Conservation (phyloP, 805 yeast species). For the Lipomyces mesembrius region DNA sequence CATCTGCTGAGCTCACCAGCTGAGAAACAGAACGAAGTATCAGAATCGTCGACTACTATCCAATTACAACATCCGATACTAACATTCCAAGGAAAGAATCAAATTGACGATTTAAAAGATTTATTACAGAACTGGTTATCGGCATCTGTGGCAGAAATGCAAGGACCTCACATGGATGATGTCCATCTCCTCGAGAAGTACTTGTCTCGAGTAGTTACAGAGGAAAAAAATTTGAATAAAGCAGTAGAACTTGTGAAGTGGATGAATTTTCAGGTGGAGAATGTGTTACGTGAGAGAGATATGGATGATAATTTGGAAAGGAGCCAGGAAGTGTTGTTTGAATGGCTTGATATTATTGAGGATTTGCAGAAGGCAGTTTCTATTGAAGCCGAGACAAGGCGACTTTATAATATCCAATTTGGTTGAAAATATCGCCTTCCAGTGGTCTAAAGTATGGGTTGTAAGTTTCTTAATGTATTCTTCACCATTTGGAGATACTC, state of each 20-base stretch:
- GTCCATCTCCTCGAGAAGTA: constrained; percentile 47
- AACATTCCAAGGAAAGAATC: constrained; percentile 45
- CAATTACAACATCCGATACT: constrained; percentile 15
- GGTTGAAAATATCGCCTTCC: background rate
- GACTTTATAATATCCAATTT: constrained; percentile 4
- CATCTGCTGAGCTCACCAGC: constrained; percentile 4
- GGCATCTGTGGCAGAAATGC: constrained; percentile 41
- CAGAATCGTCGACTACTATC: constrained; percentile 31
- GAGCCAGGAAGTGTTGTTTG: background rate
- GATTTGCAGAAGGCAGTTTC: background rate
- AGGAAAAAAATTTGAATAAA: constrained; percentile 42
- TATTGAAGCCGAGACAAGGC: background rate
- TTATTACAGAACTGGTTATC: constrained; percentile 50
- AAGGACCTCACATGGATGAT: constrained; percentile 52
- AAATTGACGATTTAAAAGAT: constrained; percentile 47
- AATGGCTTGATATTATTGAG: constrained; percentile 1
- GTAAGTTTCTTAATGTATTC: background rate
- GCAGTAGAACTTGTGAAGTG: constrained; percentile 37
- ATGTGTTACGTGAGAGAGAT: background rate
- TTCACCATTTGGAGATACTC: background rate
- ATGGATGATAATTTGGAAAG: background rate
- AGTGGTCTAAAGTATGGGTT: no score
- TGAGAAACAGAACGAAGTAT: background rate
- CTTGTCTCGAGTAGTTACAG: constrained; percentile 42
- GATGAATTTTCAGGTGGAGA: constrained; percentile 14